phyloP scores from a whole-genome alignment of 208 protist genomes.

The Herpetomonas tarakana region DNA sequence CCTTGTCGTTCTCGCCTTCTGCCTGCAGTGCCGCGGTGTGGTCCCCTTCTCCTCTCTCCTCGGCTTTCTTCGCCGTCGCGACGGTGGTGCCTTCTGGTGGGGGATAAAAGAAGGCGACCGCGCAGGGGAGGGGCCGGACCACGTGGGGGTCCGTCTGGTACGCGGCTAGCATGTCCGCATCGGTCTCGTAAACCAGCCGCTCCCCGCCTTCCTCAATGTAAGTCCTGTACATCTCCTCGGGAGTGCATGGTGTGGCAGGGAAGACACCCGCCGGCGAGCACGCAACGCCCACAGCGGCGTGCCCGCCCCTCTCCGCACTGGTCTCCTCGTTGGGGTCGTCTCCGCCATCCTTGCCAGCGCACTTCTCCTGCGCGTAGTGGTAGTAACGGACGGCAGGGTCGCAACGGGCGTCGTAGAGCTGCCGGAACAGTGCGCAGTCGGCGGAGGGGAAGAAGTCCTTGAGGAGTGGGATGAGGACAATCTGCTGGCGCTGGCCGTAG shows the following conservation, averaged over 20 bases:
- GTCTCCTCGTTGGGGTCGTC: not conserved
- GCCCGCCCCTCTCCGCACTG: not conserved
- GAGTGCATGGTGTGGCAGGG: constrained; percentile 17
- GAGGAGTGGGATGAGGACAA: constrained; percentile 53
- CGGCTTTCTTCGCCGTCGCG: not conserved
- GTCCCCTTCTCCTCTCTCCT: too few species aligned
- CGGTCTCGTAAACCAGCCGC: constrained; percentile 28
- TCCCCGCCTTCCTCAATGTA: constrained; percentile 25
- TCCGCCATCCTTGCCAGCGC: not conserved
- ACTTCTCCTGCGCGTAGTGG: constrained; percentile 24
- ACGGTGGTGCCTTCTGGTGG: not conserved
- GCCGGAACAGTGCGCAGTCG: constrained; percentile 47
- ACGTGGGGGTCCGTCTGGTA: constrained; percentile 11
- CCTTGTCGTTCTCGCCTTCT: not conserved
- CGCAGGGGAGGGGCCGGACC: constrained; percentile 54
- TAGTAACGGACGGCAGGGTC: constrained; percentile 72
- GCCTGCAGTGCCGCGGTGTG: too few species aligned
- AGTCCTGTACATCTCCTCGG: constrained; percentile 36
- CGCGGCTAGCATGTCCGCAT: constrained; percentile 30
- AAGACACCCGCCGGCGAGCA: constrained; percentile 31
- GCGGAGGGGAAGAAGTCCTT: constrained; percentile 52
- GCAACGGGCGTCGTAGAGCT: constrained; percentile 48
- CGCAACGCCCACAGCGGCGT: constrained; percentile 11
- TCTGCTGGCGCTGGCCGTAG: constrained; percentile 36
- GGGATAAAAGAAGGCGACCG: constrained; percentile 54